A percentile compares a stretch with the other conserved stretches of the same genome.
Conservation (phyloP, 1,139 yeast genomes). For the Taphrina confusa region DNA sequence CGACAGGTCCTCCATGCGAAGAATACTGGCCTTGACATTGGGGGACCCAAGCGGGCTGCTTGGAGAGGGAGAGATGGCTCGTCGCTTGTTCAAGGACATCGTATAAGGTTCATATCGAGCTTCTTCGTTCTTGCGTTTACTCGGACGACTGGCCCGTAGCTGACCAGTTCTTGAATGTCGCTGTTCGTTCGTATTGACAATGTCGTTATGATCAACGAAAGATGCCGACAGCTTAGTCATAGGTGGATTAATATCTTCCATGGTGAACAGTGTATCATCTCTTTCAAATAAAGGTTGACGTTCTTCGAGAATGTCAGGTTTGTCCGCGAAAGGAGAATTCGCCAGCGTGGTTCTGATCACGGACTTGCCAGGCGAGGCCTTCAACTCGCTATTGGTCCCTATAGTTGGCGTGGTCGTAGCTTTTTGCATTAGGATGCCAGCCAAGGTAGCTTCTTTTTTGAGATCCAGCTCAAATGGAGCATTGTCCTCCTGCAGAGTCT, state of each 20-base stretch:
- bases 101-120: conserved; percentile 13
- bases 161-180: neutral
- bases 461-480: conserved; percentile 23
- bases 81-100: conserved; percentile 12
- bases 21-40: conserved; percentile 16
- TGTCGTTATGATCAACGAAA: neutral
- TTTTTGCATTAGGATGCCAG: conserved; percentile 16
- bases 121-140: conserved; percentile 17
- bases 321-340: neutral
- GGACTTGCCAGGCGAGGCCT: neutral
- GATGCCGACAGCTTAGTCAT: neutral
- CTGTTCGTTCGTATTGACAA: neutral
- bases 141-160: neutral
- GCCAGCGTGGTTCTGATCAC: neutral
- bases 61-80: conserved; percentile 30
- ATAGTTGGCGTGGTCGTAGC: neutral
- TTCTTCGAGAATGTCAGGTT: neutral
- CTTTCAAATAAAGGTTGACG: neutral
- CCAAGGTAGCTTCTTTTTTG: conserved; percentile 29
- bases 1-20: conserved; percentile 25
- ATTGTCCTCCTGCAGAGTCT: conserved; percentile 21
- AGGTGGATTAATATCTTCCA: conserved; percentile 3
- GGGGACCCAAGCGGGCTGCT: conserved; percentile 29
- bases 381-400: neutral
- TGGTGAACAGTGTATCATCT: conserved; percentile 11